Percentiles rank a stretch among this genome's conserved stretches.
phyloP scores from a whole-genome alignment of 169 alveolate genomes.

The Plasmodium yoelii region DNA sequence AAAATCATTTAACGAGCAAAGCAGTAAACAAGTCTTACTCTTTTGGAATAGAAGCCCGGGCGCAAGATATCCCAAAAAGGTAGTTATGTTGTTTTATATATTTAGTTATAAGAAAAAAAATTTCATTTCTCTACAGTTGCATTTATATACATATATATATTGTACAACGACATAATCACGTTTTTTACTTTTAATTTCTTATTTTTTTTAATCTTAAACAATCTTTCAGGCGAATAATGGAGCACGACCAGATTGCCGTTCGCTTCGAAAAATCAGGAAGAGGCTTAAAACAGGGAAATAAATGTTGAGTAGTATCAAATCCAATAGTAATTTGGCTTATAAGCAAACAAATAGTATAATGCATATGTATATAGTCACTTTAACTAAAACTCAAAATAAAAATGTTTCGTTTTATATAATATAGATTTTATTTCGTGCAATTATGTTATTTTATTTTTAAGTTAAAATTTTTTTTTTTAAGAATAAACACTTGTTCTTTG shows the following conservation, averaged over 20 bases:
- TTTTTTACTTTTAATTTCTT: slow-evolving; percentile 4
- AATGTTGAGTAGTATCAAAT: background rate
- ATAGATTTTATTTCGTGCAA: no score
- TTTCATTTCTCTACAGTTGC: slow-evolving; percentile 2
- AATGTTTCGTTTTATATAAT: no score
- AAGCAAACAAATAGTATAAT: no score
- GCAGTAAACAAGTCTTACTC: slow-evolving; percentile 9
- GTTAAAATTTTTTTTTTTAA: no score
- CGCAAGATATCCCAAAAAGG: slow-evolving; percentile 77
- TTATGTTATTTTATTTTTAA: no score
- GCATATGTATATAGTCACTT: no score
- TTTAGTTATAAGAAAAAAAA: background rate
- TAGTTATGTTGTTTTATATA: background rate
- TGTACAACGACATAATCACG: background rate
- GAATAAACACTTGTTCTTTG: no score
- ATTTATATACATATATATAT: slow-evolving; percentile 3
- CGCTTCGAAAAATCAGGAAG: slow-evolving; percentile 73
- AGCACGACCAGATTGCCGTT: slow-evolving; percentile 78
- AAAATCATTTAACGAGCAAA: slow-evolving; percentile 4
- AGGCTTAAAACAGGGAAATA: slow-evolving; percentile 72
- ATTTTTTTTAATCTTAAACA: background rate
- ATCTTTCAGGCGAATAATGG: slow-evolving; percentile 70
- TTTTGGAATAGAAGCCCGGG: slow-evolving; percentile 78
- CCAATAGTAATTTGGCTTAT: no score
- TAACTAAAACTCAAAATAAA: no score